Percentiles rank a stretch among this genome's conserved stretches.
These are phyloP conservation scores for Eudorina sp. DNA, from an alignment of 139 green algal species.

Conservation along the genomic window DNA sequence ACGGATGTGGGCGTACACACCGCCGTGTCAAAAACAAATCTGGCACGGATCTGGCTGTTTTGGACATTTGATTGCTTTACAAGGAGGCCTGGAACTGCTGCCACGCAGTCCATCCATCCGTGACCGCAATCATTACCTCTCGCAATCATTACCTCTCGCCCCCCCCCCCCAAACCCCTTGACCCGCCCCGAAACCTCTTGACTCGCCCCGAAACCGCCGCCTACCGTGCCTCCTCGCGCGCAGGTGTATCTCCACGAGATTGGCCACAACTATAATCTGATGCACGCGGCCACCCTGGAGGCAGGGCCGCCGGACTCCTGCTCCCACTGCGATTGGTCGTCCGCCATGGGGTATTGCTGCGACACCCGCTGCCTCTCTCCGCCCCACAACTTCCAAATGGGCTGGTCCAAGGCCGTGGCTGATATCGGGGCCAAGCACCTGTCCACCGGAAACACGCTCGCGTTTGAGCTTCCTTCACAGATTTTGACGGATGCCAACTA, in stretches of 20 bases:
- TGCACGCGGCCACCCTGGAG: conserved; percentile 49
- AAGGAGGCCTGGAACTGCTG: too few relatives aligned
- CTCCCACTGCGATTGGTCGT: conserved; percentile 48
- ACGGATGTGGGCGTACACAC: too few relatives aligned
- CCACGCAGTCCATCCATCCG: too few relatives aligned
- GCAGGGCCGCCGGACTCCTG: background rate
- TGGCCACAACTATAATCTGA: conserved; percentile 58
- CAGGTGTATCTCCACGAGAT: conserved; percentile 64
- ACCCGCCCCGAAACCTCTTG: too few relatives aligned
- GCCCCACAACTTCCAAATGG: conserved; percentile 41
- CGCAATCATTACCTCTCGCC: too few relatives aligned
- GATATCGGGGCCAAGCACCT: background rate
- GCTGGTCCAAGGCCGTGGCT: conserved; percentile 27
- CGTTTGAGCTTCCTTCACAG: conserved; percentile 20
- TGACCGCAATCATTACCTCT: too few relatives aligned
- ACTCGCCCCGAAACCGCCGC: background rate
- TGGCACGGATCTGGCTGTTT: too few relatives aligned
- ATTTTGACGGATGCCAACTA: conserved; percentile 37
- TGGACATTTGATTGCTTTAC: too few relatives aligned
- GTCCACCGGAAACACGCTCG: conserved; percentile 9
- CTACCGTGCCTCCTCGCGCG: background rate
- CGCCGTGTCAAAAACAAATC: too few relatives aligned
- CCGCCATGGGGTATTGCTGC: conserved; percentile 58
- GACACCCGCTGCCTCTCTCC: conserved; percentile 29
- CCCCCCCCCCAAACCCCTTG: too few relatives aligned